These are phyloP conservation scores for Seiridium cupressi DNA, from an alignment of 2,329 filamentous ascomycete genomes.

Conservation along the genomic window DNA sequence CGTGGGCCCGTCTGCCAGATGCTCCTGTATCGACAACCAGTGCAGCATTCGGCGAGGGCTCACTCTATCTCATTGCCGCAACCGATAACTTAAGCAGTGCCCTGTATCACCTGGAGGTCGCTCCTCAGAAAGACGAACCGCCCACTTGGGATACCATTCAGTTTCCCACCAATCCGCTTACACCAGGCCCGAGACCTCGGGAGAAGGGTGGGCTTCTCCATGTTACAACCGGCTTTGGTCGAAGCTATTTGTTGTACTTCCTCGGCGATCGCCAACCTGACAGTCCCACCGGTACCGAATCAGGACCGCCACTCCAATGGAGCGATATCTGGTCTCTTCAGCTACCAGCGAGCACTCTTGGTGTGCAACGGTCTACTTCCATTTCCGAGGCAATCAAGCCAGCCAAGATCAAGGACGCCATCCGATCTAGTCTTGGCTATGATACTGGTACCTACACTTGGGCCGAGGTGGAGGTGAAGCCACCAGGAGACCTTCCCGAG, in stretches of 20 bases:
- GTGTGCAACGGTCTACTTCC: slow-evolving; percentile 15
- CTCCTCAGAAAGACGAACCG: slow-evolving; percentile 25
- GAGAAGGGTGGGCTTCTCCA: slow-evolving; percentile 41
- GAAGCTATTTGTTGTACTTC: slow-evolving; percentile 49
- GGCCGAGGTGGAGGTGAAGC: slow-evolving; percentile 47
- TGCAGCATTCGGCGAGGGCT: slow-evolving; percentile 40
- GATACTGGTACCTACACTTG: slow-evolving; percentile 47
- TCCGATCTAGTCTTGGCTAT: slow-evolving; percentile 38
- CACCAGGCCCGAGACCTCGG: slow-evolving; percentile 38
- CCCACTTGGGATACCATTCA: slow-evolving; percentile 36
- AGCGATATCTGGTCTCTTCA: slow-evolving; percentile 53
- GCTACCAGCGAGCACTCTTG: slow-evolving; percentile 35
- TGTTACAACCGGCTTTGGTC: slow-evolving; percentile 49
- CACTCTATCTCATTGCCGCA: slow-evolving; percentile 44
- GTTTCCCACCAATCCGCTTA: slow-evolving; percentile 34
- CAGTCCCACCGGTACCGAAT: slow-evolving; percentile 10
- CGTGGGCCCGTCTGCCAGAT: slow-evolving; percentile 48
- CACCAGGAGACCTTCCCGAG: slow-evolving; percentile 38
- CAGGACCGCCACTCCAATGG: slow-evolving; percentile 23
- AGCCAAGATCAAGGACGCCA: slow-evolving; percentile 48
- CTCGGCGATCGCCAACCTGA: slow-evolving; percentile 34
- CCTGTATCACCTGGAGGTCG: slow-evolving; percentile 33
- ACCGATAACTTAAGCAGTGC: slow-evolving; percentile 29
- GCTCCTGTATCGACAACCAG: slow-evolving; percentile 35
- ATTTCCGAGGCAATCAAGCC: slow-evolving; percentile 37